Evolutionary conservation across 1,284 basidiomycete species (phyloP).

Genomic region (Rhodotorula sp.): DNA sequence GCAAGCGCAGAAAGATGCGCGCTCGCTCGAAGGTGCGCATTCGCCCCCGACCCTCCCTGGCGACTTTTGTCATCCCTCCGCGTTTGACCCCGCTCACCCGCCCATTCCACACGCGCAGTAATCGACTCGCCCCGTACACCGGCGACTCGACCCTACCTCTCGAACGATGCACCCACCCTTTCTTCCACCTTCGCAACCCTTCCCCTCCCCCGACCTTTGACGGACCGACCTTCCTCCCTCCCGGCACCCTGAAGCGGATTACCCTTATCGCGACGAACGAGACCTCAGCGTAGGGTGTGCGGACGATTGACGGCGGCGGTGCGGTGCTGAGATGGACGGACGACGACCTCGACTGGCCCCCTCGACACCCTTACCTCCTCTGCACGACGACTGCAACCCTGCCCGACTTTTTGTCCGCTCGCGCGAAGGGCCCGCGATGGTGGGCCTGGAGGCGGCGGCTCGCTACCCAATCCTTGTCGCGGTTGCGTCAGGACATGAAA

Average conservation of each 20-base stretch:
- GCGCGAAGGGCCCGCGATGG: background rate
- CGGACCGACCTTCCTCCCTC: background rate
- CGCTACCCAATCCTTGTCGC: background rate
- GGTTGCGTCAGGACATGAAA: background rate
- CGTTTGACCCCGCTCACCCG: background rate
- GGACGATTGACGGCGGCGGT: too few relatives aligned
- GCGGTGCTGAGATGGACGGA: background rate
- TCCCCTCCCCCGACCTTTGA: background rate
- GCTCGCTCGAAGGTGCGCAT: conserved; percentile 33
- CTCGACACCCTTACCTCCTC: background rate
- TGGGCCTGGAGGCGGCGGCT: conserved; percentile 1
- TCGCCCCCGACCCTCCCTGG: background rate
- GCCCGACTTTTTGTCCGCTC: background rate
- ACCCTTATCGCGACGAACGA: background rate
- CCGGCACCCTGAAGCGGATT: too few relatives aligned
- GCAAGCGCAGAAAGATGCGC: conserved; percentile 49
- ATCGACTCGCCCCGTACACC: conserved; percentile 26
- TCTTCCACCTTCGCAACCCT: background rate
- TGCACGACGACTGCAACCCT: background rate
- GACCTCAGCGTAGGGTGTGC: too few relatives aligned
- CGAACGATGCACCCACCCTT: conserved; percentile 1
- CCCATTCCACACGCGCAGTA: conserved; percentile 14
- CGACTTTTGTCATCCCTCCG: background rate
- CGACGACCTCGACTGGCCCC: background rate
- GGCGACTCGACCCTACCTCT: conserved; percentile 6